Evolutionary conservation across 192 early-diverging fungal species (phyloP).

Genomic region (Backusella parvicylindrica): DNA sequence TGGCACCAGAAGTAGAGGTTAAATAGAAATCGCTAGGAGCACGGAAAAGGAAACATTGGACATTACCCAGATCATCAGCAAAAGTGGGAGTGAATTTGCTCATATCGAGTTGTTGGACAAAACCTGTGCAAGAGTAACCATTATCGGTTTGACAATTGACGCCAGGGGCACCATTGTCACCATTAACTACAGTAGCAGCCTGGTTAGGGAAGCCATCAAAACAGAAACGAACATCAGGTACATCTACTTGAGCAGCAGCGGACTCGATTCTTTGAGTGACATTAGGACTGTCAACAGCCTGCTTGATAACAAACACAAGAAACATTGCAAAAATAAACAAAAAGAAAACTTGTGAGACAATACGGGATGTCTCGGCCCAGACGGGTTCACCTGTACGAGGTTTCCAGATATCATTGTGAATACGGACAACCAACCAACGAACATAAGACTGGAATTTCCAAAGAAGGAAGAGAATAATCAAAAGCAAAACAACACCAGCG

Average conservation of each 20-base stretch:
- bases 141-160: slow-evolving; percentile 27
- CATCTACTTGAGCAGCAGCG: slow-evolving; percentile 20
- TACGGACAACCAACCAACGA: slow-evolving; percentile 21
- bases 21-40: slow-evolving; percentile 20
- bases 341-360: slow-evolving; percentile 29
- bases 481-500: slow-evolving; percentile 22
- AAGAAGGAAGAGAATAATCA: slow-evolving; percentile 27
- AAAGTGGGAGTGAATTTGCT: slow-evolving; percentile 24
- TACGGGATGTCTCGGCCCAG: slow-evolving; percentile 35
- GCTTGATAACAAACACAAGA: slow-evolving; percentile 28
- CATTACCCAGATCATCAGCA: slow-evolving; percentile 23
- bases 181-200: not conserved
- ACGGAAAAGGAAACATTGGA: slow-evolving; percentile 31
- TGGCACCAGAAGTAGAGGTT: slow-evolving; percentile 25
- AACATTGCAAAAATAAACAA: slow-evolving; percentile 30
- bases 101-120: slow-evolving; percentile 22
- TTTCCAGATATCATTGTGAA: slow-evolving; percentile 35
- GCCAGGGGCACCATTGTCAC: slow-evolving; percentile 16
- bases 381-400: slow-evolving; percentile 36
- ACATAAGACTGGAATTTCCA: slow-evolving; percentile 29
- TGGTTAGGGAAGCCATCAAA: slow-evolving; percentile 26
- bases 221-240: slow-evolving; percentile 37
- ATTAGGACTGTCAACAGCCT: slow-evolving; percentile 31
- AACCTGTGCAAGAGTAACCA: slow-evolving; percentile 22
- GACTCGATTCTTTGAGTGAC: slow-evolving; percentile 28